Evolutionary conservation across 108 stramenopile species (phyloP), one percentile per base, ranked within the genome.

Genomic region (Cyclotella kingstonii): DNA sequence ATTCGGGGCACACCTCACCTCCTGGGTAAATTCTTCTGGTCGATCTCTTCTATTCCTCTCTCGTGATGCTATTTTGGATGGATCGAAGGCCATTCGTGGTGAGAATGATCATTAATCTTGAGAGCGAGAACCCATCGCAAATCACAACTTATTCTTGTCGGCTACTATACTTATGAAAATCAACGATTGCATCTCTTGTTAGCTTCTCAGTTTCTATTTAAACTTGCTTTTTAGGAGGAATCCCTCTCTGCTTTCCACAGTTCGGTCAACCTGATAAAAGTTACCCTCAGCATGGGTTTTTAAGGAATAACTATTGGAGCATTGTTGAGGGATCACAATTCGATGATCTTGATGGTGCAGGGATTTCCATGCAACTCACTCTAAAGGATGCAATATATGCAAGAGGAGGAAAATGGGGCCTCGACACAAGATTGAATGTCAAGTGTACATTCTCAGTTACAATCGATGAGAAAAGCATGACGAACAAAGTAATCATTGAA

Each of bases 231-330:
- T 1, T 28, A 50, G 49, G 91, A 25, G 91, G 87, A 0, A 85
- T 89, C 17, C 91, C 90, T 5, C 54, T 92, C 7, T 86, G 86
- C 36, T 92, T 89, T 57, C 91, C 91, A 14, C 81, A 84, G 49
- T 92, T 92, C 76, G 91, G 91, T 18, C 87, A 83, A 44, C 81
- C 84, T 1, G 81, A 84, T 53, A 68, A 74, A 18, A 63, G 66
- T 21, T 84, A 85, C 77, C 91, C 91, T 0, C 91, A 92, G 40
- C 91, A 92, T 72, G 91, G 91, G 11, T 92, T 89, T 54, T 58
- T 85, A 36, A 78, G 91, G 5, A 66, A 51, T 41, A 92, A 92
- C 36, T 60, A 54, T 22, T 92, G 91, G 91, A 79, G 0, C 50
- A 79, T 39, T 49, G 58, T 73, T 2, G 33, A 39, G 10, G 78